A percentile compares a stretch with the other conserved stretches of the same genome.
phyloP scores from a whole-genome alignment of 352 stramenopile species.

The Phytophthora tubulina region DNA sequence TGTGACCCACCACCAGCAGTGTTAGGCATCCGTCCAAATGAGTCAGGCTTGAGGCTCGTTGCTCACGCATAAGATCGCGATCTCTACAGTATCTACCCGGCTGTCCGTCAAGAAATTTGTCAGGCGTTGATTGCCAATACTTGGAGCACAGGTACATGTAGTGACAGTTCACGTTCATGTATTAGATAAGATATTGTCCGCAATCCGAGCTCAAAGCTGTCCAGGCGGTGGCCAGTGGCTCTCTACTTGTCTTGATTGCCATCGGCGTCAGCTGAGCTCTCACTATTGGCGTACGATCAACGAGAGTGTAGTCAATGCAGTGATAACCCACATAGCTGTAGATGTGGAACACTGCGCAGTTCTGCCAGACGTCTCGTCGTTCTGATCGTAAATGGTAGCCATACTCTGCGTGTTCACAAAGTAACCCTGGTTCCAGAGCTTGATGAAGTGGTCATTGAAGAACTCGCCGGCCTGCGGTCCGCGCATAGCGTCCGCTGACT shows the following conservation, averaged over 20 bases:
- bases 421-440: constrained; percentile 77
- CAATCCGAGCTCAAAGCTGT: neutral
- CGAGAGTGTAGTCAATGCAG: neutral
- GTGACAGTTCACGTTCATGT: constrained; percentile 1
- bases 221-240: neutral
- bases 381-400: constrained; percentile 43
- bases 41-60: constrained; percentile 5
- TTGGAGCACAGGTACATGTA: neutral
- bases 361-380: constrained; percentile 26
- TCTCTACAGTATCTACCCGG: constrained; percentile 5
- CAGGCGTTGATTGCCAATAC: neutral
- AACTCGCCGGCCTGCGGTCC: constrained; percentile 64
- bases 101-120: neutral
- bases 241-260: constrained; percentile 1
- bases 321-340: neutral
- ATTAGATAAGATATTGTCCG: constrained; percentile 8
- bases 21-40: neutral
- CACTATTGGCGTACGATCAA: constrained; percentile 1
- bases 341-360: neutral
- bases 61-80: constrained; percentile 1
- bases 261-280: neutral
- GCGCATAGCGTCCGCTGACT: constrained; percentile 55
- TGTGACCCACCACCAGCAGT: neutral
- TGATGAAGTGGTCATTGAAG: constrained; percentile 71
- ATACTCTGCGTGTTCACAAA: constrained; percentile 40